Conservation (phyloP, 2,329 filamentous ascomycete species). For the Ophiosphaerella herpotricha region DNA sequence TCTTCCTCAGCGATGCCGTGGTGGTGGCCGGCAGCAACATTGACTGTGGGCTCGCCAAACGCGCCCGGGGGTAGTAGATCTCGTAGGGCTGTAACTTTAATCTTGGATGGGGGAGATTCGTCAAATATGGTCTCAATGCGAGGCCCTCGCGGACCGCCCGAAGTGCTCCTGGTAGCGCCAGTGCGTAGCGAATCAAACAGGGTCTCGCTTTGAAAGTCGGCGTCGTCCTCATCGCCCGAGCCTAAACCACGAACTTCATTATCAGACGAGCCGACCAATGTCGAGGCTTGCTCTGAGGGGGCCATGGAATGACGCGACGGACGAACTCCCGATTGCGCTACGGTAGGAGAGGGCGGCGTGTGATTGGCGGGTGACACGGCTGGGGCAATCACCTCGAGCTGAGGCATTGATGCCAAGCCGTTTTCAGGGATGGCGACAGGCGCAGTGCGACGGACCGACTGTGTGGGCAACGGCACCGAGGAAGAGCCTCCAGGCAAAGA, state of each 20-base stretch:
- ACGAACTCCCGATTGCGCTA: constrained; percentile 45
- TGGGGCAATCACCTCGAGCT: constrained; percentile 36
- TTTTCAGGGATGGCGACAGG: constrained; percentile 28
- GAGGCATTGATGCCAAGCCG: constrained; percentile 38
- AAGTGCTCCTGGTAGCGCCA: constrained; percentile 67
- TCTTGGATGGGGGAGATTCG: constrained; percentile 64
- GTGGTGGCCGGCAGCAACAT: constrained; percentile 37
- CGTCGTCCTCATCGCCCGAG: constrained; percentile 77
- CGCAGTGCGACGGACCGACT: constrained; percentile 23
- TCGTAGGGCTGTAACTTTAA: constrained; percentile 52
- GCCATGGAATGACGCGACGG: constrained; percentile 60
- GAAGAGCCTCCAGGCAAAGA: constrained; percentile 16
- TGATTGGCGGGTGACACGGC: constrained; percentile 39
- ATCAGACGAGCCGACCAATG: constrained; percentile 69
- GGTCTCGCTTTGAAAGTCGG: constrained; percentile 78
- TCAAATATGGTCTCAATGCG: constrained; percentile 80
- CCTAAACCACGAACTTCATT: constrained; percentile 66
- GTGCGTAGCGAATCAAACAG: constrained; percentile 78
- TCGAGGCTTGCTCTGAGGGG: constrained; percentile 65
- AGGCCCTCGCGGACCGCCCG: constrained; percentile 67
- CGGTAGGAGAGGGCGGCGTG: constrained; percentile 39
- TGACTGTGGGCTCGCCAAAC: constrained; percentile 44
- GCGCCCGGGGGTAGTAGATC: constrained; percentile 55
- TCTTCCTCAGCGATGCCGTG: constrained; percentile 57
- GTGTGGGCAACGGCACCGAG: constrained; percentile 32